A percentile compares a stretch with the other conserved stretches of the same genome.
Conservation (phyloP, 108 stramenopile species). For the Skeletonema potamos region DNA sequence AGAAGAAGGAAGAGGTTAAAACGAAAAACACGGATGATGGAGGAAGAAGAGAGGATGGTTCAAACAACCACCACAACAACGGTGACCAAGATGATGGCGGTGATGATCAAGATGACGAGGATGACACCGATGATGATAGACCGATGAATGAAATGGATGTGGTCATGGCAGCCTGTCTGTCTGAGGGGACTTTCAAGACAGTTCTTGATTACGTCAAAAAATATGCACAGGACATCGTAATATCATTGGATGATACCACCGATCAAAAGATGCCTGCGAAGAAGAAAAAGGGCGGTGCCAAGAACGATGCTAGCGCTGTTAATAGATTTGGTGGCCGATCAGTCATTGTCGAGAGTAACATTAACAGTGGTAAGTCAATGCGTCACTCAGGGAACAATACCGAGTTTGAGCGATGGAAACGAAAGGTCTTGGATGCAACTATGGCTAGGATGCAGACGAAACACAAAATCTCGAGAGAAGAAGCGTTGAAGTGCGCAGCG, state of each 20-base stretch:
- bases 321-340: neutral
- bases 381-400: neutral
- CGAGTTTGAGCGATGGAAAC: slow-evolving; percentile 33
- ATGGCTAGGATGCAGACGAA: neutral
- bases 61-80: neutral
- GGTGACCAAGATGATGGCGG: slow-evolving; percentile 4
- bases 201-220: slow-evolving; percentile 13
- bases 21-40: neutral
- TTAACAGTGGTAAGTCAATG: neutral
- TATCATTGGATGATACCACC: neutral
- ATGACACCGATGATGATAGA: slow-evolving; percentile 31
- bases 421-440: slow-evolving; percentile 4
- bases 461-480: neutral
- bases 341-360: neutral
- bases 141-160: slow-evolving; percentile 26
- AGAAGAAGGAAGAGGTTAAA: neutral
- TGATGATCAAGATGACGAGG: slow-evolving; percentile 15
- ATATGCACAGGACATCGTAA: slow-evolving; percentile 9
- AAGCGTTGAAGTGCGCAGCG: slow-evolving; percentile 17
- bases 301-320: neutral
- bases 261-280: neutral
- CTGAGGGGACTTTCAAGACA: slow-evolving; percentile 28
- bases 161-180: slow-evolving; percentile 26
- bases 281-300: neutral
- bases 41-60: slow-evolving; percentile 1